These are phyloP conservation scores for Metarhizium robertsii DNA, from an alignment of 2,329 filamentous ascomycete genomes.

Conservation along the genomic window DNA sequence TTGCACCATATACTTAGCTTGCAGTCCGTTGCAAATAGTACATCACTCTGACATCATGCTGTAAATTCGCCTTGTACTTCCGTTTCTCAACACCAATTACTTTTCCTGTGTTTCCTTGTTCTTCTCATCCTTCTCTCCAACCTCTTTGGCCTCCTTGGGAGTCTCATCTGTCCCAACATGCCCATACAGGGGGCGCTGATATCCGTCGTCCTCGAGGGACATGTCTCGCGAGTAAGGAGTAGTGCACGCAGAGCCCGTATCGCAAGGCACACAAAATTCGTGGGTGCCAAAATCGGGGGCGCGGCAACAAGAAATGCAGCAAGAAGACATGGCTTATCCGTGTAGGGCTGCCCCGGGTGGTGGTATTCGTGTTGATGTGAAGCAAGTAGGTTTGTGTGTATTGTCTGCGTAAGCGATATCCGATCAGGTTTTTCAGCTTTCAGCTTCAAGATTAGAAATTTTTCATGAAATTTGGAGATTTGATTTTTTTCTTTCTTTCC, in stretches of 20 bases:
- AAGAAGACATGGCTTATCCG: constrained; percentile 1
- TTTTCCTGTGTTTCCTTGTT: not conserved
- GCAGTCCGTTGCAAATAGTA: not conserved
- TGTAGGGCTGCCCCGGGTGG: too few relatives aligned
- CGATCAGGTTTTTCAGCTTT: too few relatives aligned
- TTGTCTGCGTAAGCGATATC: too few relatives aligned
- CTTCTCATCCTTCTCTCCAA: not conserved
- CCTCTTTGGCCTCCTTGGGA: not conserved
- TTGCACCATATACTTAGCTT: not conserved
- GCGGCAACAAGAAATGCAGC: constrained; percentile 23
- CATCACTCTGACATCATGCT: not conserved
- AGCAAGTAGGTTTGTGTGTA: too few relatives aligned
- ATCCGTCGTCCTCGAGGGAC: not conserved
- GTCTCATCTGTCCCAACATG: not conserved
- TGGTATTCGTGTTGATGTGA: too few relatives aligned
- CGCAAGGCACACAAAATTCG: constrained; percentile 22
- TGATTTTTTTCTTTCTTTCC: too few relatives aligned
- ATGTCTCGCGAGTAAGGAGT: not conserved
- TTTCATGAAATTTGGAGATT: too few relatives aligned
- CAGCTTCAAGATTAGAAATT: too few relatives aligned
- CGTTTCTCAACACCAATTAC: not conserved
- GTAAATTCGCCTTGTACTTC: not conserved
- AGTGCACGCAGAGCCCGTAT: constrained; percentile 15
- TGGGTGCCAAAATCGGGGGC: constrained; percentile 21
- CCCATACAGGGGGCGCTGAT: not conserved